Evolutionary conservation across 352 stramenopile species (phyloP), one percentile per base, ranked within the genome.

Genomic region (Phytophthora idaei): DNA sequence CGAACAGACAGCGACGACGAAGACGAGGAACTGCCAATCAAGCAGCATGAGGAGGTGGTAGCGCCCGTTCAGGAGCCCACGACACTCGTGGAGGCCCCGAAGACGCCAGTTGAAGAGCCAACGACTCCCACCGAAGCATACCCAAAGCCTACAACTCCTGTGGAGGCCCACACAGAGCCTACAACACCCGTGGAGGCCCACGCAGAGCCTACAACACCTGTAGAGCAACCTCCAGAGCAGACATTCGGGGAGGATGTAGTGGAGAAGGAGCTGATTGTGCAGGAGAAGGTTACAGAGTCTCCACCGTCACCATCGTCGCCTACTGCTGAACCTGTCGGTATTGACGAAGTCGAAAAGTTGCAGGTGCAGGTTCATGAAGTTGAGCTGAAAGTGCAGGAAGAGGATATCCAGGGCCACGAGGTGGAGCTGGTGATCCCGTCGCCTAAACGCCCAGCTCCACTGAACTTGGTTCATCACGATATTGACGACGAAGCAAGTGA

Each of bases 1-100:
- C 71, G 59, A 1, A 78, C 71, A 28, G 71, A 78, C 39, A 78
- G 57, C 34, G 63, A 73, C 29, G 67, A 76, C n/a, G 67, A 78
- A 0, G 71, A 73, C 9, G 63, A 73, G 8, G 57, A 69, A 29
- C 32, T 25, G 15, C n/a, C 47, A 12, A 57, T 58, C 0, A 63
- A 71, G 27, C 34, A 42, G 32, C 32, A 53, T 17, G 27, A 51
- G n/a, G 21, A 66, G 12, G 2, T 14, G 25, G 17, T 21, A 27
- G 39, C 39, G 8, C 7, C 14, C 25, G 29, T 17, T 1, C 42
- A 67, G 46, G 41, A 45, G n/a, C 11, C 41, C 4, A 45, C 12
- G 9, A 57, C 48, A 4, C 48, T 39, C 8, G 64, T 54, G n/a
- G 52, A 68, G 34, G 55, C 32, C 2, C 14, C 54, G 37, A 65